Evolutionary conservation across 2,329 filamentous ascomycete species (phyloP), one percentile per base, ranked within the genome.

Genomic region (Penicillium sp.): DNA sequence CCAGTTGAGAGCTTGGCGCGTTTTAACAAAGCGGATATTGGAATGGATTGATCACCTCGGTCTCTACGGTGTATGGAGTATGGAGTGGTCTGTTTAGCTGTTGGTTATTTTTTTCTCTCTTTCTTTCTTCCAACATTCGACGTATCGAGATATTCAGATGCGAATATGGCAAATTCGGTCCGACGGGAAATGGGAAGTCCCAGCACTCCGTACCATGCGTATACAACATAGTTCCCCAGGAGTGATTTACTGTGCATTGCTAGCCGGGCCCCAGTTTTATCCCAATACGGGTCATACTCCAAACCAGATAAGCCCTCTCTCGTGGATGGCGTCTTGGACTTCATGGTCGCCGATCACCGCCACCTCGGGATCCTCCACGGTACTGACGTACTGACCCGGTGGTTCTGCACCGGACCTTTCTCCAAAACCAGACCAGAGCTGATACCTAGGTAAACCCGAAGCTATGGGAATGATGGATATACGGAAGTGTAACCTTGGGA

Each of bases 1-100:
- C 52, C 32, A 45, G 49, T 55, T 28, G 19, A 49, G 53, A 19
- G 40, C 55, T 60, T 56, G 58, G 58, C 55, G 55, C 57, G 58
- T 53, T 21, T 19, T 12, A 34, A 43, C 46, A 44, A 53, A 45
- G 50, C 22, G 9, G 29, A 43, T 22, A 43, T 46, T 9, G 34
- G 29, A 37, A 58, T 37, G 8, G 56, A 57, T 49, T 41, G 54
- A 58, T 59, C 56, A 55, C 47, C 55, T 49, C 39, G 10, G 17
- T 37, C 34, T 15, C 19, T 24, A 24, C 35, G 21, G 35, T 39
- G 13, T 42, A 31, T 24, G 7, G 19, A 15, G 17, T 34, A 31
- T 12, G 12, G 28, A 29, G 28, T 24, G 22, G 2, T 17, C 17
- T 17, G 17, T 24, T 24, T 6, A 24, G 7, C 22, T 24, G 22